phyloP scores from a whole-genome alignment of 2,329 filamentous ascomycete genomes.

The Sarocladiaceae sp. region DNA sequence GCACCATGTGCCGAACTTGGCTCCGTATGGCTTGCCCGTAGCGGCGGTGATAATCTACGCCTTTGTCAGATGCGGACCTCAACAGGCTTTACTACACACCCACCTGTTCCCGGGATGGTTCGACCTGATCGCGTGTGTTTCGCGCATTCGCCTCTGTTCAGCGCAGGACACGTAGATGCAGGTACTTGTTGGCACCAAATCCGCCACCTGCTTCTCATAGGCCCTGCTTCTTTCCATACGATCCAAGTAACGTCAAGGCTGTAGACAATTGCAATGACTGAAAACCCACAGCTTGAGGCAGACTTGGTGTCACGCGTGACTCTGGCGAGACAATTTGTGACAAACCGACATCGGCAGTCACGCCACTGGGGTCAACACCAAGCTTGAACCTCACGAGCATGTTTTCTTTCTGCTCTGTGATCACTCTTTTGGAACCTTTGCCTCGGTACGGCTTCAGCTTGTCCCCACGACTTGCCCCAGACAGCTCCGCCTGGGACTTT shows the following conservation, averaged over 20 bases:
- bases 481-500: background rate
- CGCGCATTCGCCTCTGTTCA: background rate
- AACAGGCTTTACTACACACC: constrained; percentile 5
- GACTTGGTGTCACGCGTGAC: too few relatives aligned
- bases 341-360: background rate
- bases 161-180: constrained; percentile 1
- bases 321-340: background rate
- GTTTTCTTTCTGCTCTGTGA: too few relatives aligned
- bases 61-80: background rate
- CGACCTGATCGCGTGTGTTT: background rate
- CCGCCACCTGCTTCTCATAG: background rate
- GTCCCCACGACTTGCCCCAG: background rate
- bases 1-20: background rate
- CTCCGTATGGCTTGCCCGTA: background rate
- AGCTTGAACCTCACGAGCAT: background rate
- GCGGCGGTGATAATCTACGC: background rate
- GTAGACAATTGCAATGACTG: too few relatives aligned
- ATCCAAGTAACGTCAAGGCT: too few relatives aligned
- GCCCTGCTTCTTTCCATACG: background rate
- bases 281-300: too few relatives aligned
- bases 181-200: constrained; percentile 1
- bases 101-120: background rate
- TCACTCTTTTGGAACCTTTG: too few relatives aligned
- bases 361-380: background rate
- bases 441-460: background rate